Evolutionary conservation across 176 grass and related monocot genomes (phyloP).

Genomic region (Carex scoparia): DNA sequence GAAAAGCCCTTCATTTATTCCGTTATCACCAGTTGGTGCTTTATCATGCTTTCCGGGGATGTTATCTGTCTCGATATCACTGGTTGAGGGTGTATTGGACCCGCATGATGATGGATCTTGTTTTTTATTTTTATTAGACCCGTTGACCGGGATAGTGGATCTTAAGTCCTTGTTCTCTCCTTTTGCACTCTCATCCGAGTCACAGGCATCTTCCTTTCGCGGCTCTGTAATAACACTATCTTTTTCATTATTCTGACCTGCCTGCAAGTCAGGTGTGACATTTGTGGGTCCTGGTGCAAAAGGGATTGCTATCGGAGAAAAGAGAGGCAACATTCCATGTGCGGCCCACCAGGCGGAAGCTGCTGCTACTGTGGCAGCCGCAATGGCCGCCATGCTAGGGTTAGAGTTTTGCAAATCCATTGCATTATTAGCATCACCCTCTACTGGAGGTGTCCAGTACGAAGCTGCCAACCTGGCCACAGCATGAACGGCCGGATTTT

Average conservation of each 20-base stretch:
- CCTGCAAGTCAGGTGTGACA: neutral
- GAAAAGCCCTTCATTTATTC: neutral
- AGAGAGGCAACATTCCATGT: conserved; percentile 86
- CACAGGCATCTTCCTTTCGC: conserved; percentile 24
- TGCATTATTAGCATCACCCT: conserved; percentile 25
- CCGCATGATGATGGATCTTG: conserved; percentile 88
- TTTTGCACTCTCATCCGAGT: conserved; percentile 42
- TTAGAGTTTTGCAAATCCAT: conserved; percentile 40
- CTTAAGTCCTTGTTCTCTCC: conserved; percentile 30
- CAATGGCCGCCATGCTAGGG: conserved; percentile 58
- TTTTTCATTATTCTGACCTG: conserved; percentile 34
- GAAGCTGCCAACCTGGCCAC: conserved; percentile 70
- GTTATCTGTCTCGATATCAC: conserved; percentile 59
- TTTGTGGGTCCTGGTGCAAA: conserved; percentile 11
- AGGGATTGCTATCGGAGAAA: conserved; percentile 29
- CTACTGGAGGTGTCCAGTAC: conserved; percentile 60
- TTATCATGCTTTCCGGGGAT: conserved; percentile 62
- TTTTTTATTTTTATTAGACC: conserved; percentile 57
- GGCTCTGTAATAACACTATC: conserved; percentile 16
- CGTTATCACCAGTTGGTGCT: neutral
- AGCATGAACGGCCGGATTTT: conserved; percentile 75
- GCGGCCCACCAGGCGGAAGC: conserved; percentile 93
- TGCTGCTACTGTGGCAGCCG: conserved; percentile 73
- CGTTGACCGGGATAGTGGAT: conserved; percentile 28
- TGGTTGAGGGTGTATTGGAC: conserved; percentile 84